Conservation (phyloP, 305 asterid genomes). For the Fraxinus sp. region DNA sequence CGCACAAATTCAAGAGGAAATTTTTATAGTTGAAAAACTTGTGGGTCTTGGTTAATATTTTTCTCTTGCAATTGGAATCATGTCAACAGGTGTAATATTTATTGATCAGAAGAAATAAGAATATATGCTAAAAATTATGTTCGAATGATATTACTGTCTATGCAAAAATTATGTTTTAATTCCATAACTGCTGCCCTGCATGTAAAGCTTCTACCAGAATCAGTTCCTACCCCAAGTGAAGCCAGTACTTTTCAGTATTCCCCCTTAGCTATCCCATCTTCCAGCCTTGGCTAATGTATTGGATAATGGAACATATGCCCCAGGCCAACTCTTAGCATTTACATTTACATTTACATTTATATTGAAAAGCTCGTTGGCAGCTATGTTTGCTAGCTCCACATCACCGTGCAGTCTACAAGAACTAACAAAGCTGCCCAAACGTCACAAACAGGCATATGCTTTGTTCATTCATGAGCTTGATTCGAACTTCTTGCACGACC, state of each 20-base stretch:
- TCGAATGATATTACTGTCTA: too few species aligned
- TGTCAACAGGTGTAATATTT: not conserved
- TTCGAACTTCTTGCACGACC: too few species aligned
- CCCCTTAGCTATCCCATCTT: slow-evolving; percentile 56
- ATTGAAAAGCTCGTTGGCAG: slow-evolving; percentile 69
- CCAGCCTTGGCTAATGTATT: slow-evolving; percentile 86
- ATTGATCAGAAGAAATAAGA: not conserved
- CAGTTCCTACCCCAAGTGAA: slow-evolving; percentile 75
- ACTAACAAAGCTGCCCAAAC: slow-evolving; percentile 91
- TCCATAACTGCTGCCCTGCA: slow-evolving; percentile 42
- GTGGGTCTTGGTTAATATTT: not conserved
- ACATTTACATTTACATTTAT: too few species aligned
- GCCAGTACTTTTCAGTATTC: slow-evolving; percentile 36
- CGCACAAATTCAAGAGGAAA: not conserved
- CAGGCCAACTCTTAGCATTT: slow-evolving; percentile 47
- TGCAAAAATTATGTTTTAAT: not conserved
- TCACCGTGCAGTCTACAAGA: slow-evolving; percentile 79
- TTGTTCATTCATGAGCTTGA: slow-evolving; percentile 57
- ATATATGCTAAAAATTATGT: not conserved
- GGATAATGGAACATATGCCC: slow-evolving; percentile 76
- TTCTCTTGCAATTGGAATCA: not conserved
- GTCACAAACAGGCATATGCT: slow-evolving; percentile 65
- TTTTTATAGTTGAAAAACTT: not conserved
- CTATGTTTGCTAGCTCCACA: slow-evolving; percentile 70
- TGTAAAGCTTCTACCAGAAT: slow-evolving; percentile 64